Percentiles rank a stretch among this genome's conserved stretches.
Conservation (phyloP, 2,329 filamentous ascomycete species). For the Cladobotryum mycophilum region DNA sequence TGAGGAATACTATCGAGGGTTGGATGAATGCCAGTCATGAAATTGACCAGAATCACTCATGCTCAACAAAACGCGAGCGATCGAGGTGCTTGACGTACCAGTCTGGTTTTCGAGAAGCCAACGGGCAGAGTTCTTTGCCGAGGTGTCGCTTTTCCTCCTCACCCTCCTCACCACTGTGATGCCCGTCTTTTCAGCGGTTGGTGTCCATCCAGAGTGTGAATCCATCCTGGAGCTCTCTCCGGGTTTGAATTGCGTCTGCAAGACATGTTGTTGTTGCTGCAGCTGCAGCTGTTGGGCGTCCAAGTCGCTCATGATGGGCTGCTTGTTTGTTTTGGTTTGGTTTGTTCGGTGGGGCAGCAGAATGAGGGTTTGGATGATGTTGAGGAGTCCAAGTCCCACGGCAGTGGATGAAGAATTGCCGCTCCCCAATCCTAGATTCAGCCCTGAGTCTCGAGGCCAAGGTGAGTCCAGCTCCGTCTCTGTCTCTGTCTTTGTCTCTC, state of each 20-base stretch:
- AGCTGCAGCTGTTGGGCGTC: not conserved
- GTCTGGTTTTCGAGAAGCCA: constrained; percentile 75
- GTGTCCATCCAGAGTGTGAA: not conserved
- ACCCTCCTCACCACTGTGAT: not conserved
- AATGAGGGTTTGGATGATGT: too few relatives aligned
- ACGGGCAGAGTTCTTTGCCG: constrained; percentile 51
- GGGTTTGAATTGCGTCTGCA: not conserved
- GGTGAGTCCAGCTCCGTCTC: too few relatives aligned
- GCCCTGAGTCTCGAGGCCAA: too few relatives aligned
- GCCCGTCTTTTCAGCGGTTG: not conserved
- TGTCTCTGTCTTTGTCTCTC: too few relatives aligned
- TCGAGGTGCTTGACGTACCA: constrained; percentile 45
- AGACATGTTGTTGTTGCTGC: too few relatives aligned
- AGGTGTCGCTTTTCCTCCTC: constrained; percentile 54
- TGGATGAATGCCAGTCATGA: not conserved
- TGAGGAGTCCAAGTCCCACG: too few relatives aligned
- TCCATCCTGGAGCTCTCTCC: not conserved
- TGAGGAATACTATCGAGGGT: too few relatives aligned
- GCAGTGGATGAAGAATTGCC: too few relatives aligned
- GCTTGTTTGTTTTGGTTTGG: too few relatives aligned
- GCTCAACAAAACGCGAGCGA: not conserved
- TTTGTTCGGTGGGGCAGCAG: too few relatives aligned
- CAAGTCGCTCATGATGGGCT: not conserved
- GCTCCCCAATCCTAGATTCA: too few relatives aligned
- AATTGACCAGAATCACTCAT: not conserved